A percentile compares a stretch with the other conserved stretches of the same genome.
phyloP scores from a whole-genome alignment of 441 rosid species.

The Codiaeum variegatum region DNA sequence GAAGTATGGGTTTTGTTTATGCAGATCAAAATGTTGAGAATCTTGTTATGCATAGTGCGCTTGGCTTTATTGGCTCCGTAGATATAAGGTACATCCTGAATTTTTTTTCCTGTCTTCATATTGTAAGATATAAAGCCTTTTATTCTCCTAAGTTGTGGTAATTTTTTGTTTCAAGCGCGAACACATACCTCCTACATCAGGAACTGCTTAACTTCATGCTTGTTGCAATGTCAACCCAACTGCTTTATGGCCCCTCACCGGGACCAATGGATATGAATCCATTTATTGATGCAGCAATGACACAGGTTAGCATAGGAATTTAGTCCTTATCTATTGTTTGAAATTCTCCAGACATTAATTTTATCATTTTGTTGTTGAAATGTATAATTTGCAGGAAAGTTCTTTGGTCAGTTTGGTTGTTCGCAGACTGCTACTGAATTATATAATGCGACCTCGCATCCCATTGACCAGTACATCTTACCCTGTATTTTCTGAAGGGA shows the following conservation, averaged over 20 bases:
- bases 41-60: constrained; percentile 72
- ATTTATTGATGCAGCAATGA: constrained; percentile 85
- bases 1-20: constrained; percentile 27
- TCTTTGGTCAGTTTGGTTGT: constrained; percentile 66
- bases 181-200: constrained; percentile 71
- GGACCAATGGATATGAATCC: constrained; percentile 73
- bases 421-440: constrained; percentile 63
- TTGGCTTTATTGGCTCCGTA: constrained; percentile 64
- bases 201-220: constrained; percentile 90
- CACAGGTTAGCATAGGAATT: constrained; percentile 53
- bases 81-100: constrained; percentile 66
- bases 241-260: constrained; percentile 73
- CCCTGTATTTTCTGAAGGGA: constrained; percentile 53
- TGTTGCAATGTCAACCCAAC: constrained; percentile 91
- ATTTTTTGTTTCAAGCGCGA: constrained; percentile 54
- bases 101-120: not conserved
- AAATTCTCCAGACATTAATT: constrained; percentile 2
- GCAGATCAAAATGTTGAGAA: constrained; percentile 77
- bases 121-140: constrained; percentile 9
- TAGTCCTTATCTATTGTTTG: constrained; percentile 9
- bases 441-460: constrained; percentile 52
- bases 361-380: constrained; percentile 8
- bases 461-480: constrained; percentile 45
- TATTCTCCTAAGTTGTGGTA: constrained; percentile 28
- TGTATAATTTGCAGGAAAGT: constrained; percentile 55